Conservation (phyloP, 2,329 filamentous ascomycete species). For the Colletotrichum gloeosporioides region DNA sequence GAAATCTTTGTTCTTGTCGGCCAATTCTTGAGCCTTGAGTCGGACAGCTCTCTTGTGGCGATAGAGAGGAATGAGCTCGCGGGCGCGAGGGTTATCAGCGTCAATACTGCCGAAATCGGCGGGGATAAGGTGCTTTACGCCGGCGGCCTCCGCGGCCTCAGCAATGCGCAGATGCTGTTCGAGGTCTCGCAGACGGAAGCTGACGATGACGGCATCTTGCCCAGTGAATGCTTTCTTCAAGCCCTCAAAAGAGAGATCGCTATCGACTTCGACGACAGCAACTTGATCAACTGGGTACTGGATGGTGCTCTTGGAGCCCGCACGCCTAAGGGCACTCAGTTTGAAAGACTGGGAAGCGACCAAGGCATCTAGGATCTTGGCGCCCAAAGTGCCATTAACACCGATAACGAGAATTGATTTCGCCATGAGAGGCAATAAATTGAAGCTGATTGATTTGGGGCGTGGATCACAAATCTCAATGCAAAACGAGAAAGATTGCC, state of each 20-base stretch:
- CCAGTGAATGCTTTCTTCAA: conserved; percentile 35
- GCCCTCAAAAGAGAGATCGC: conserved; percentile 32
- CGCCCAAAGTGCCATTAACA: conserved; percentile 41
- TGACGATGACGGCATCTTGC: conserved; percentile 41
- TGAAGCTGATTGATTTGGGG: neutral
- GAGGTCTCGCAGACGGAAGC: conserved; percentile 34
- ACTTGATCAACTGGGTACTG: conserved; percentile 21
- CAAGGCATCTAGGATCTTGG: conserved; percentile 35
- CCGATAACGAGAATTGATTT: conserved; percentile 42
- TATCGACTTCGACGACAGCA: conserved; percentile 30
- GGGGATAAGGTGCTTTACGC: conserved; percentile 42
- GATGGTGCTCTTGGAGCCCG: conserved; percentile 32
- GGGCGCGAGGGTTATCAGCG: conserved; percentile 34
- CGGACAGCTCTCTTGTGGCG: conserved; percentile 38
- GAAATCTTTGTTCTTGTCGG: conserved; percentile 29
- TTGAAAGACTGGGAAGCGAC: conserved; percentile 31
- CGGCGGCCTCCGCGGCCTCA: conserved; percentile 38
- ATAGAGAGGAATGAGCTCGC: conserved; percentile 41
- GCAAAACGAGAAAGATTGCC: too few relatives aligned
- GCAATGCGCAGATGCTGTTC: conserved; percentile 38
- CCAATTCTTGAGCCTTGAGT: conserved; percentile 31
- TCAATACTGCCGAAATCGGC: conserved; percentile 48
- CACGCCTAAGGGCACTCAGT: conserved; percentile 38
- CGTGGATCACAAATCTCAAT: neutral
- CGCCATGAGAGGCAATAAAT: conserved; percentile 26